These are phyloP conservation scores for Geranium rotundifolium DNA, from an alignment of 345 rosid genomes.

Conservation along the genomic window DNA sequence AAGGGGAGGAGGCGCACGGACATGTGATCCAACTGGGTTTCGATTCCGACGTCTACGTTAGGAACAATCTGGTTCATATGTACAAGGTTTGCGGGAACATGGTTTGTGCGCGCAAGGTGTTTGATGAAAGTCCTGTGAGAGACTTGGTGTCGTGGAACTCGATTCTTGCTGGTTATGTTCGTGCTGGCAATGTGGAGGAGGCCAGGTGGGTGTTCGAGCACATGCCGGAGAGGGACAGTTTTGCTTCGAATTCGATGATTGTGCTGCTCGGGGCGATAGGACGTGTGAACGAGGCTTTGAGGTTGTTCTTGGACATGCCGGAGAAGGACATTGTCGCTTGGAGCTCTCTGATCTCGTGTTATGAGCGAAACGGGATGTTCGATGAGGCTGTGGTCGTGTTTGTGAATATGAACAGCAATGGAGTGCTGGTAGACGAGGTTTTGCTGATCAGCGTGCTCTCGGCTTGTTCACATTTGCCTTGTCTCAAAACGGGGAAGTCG, in stretches of 20 bases:
- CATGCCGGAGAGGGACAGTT: slow-evolving; percentile 39
- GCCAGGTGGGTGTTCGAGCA: slow-evolving; percentile 26
- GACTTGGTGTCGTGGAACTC: slow-evolving; percentile 58
- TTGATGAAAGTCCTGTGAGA: slow-evolving; percentile 34
- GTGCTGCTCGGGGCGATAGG: slow-evolving; percentile 38
- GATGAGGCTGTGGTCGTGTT: slow-evolving; percentile 33
- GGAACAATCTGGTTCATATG: slow-evolving; percentile 40
- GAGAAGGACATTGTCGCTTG: slow-evolving; percentile 44
- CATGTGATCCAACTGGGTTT: slow-evolving; percentile 36
- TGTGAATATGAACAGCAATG: slow-evolving; percentile 22
- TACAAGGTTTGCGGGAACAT: slow-evolving; percentile 33
- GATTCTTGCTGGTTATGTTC: slow-evolving; percentile 42
- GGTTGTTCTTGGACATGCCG: slow-evolving; percentile 29
- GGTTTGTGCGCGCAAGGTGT: slow-evolving; percentile 30
- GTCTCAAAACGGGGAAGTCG: slow-evolving; percentile 16
- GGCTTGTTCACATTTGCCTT: slow-evolving; percentile 25
- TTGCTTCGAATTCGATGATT: slow-evolving; percentile 56
- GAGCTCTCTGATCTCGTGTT: slow-evolving; percentile 51
- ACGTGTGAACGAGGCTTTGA: slow-evolving; percentile 25
- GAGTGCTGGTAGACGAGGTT: slow-evolving; percentile 35
- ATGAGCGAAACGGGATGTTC: slow-evolving; percentile 32
- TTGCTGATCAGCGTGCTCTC: slow-evolving; percentile 36
- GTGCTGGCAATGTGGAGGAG: slow-evolving; percentile 26
- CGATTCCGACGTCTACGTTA: slow-evolving; percentile 33
- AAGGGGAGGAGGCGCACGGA: slow-evolving; percentile 37